Conservation (phyloP, 441 rosid genomes). For the Erodium chrysanthum region DNA sequence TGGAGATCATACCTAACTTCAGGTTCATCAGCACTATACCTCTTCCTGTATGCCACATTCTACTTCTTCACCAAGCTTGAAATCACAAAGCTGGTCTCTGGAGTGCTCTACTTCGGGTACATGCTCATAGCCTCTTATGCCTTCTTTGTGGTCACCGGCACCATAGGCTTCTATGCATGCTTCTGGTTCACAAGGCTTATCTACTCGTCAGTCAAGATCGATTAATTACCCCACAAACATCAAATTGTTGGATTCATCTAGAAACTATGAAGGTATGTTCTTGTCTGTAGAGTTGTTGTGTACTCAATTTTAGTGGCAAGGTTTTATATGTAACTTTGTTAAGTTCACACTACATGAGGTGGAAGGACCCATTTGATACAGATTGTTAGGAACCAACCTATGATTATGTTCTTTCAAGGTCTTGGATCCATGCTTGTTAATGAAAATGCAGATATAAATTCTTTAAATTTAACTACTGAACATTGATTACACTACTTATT, state of each 20-base stretch:
- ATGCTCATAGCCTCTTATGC: slow-evolving; percentile 16
- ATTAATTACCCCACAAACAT: neutral
- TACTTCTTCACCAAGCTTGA: slow-evolving; percentile 20
- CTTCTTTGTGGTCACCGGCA: slow-evolving; percentile 8
- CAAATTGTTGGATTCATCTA: too few species aligned
- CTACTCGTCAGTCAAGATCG: slow-evolving; percentile 20
- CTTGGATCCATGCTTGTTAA: neutral
- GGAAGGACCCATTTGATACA: neutral
- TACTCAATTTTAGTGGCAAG: neutral
- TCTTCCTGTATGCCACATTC: slow-evolving; percentile 15
- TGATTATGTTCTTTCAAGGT: neutral
- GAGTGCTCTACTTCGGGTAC: slow-evolving; percentile 16
- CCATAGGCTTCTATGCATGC: slow-evolving; percentile 12
- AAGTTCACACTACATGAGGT: neutral
- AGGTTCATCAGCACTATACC: slow-evolving; percentile 9
- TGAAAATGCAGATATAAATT: too few species aligned
- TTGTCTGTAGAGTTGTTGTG: neutral
- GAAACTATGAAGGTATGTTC: neutral
- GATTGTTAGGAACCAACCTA: neutral
- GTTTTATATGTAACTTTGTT: neutral
- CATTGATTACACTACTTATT: too few species aligned
- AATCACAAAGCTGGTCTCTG: slow-evolving; percentile 13
- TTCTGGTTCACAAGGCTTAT: slow-evolving; percentile 13
- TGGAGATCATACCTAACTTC: slow-evolving; percentile 16
- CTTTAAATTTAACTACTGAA: too few species aligned